Percentiles rank a stretch among this genome's conserved stretches.
phyloP scores from a whole-genome alignment of 345 rosid genomes.

The Gossypium raimondii region DNA sequence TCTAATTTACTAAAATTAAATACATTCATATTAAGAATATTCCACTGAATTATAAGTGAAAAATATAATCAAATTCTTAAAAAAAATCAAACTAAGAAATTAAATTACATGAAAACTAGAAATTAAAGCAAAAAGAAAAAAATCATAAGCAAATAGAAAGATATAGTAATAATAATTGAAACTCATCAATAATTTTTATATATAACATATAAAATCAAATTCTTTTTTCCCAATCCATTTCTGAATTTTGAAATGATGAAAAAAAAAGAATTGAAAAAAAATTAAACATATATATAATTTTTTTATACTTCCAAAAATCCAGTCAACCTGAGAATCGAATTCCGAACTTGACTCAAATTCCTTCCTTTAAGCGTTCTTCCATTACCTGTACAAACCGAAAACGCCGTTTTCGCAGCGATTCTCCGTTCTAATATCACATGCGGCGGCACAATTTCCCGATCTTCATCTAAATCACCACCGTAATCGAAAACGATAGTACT shows the following conservation, averaged over 20 bases:
- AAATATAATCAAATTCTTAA: too few species aligned
- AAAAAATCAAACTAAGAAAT: neutral
- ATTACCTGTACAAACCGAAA: slow-evolving; percentile 66
- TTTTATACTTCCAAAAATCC: slow-evolving; percentile 70
- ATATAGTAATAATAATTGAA: neutral
- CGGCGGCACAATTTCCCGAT: slow-evolving; percentile 35
- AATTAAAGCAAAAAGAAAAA: neutral
- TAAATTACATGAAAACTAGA: neutral
- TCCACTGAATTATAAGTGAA: too few species aligned
- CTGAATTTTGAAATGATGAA: neutral
- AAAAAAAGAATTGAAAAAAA: neutral
- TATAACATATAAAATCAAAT: neutral
- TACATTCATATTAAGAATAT: too few species aligned
- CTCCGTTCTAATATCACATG: slow-evolving; percentile 44
- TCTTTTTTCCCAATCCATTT: neutral
- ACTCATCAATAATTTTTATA: neutral
- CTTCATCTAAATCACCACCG: slow-evolving; percentile 19
- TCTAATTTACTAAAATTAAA: too few species aligned
- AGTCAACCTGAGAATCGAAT: slow-evolving; percentile 74
- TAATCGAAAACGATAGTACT: slow-evolving; percentile 14
- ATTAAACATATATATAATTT: neutral
- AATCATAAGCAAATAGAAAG: neutral
- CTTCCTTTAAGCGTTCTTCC: slow-evolving; percentile 87
- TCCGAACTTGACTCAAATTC: slow-evolving; percentile 67
- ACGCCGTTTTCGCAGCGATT: slow-evolving; percentile 61